Percentiles rank a stretch among this genome's conserved stretches.
Evolutionary conservation across 306 rosid genomes (phyloP).

Genomic region (Macrotyloma uniflorum): DNA sequence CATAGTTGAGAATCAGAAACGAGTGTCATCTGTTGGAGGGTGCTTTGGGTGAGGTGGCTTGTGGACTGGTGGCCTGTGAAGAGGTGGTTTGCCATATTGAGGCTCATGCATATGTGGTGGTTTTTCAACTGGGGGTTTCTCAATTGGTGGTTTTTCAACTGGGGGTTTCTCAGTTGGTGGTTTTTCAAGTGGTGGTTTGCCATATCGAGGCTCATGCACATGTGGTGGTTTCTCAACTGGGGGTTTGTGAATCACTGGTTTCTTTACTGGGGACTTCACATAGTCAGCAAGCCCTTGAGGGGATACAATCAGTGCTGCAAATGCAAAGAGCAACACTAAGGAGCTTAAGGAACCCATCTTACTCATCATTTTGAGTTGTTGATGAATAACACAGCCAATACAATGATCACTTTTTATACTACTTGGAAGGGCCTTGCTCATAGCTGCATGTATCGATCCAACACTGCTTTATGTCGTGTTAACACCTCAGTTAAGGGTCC

Average conservation of each 20-base stretch:
- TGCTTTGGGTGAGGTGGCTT: background rate
- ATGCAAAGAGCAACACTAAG: background rate
- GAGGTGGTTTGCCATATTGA: background rate
- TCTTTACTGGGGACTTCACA: background rate
- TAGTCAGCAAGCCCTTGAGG: conserved; percentile 5
- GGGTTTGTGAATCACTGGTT: background rate
- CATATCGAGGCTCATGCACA: no score
- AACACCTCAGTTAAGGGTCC: background rate
- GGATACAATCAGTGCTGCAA: background rate
- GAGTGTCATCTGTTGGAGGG: no score
- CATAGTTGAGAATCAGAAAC: no score
- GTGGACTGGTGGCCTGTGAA: background rate
- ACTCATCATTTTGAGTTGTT: background rate
- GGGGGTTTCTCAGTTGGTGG: background rate
- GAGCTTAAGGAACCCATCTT: background rate
- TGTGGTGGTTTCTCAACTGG: no score
- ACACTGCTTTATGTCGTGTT: no score
- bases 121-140: background rate
- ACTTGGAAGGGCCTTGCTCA: background rate
- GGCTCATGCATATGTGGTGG: background rate
- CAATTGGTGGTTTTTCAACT: background rate
- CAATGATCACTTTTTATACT: background rate
- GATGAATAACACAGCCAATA: background rate
- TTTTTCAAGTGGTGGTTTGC: no score
- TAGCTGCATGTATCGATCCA: no score